phyloP scores from a whole-genome alignment of 805 yeast species.

The Candida germanica region DNA sequence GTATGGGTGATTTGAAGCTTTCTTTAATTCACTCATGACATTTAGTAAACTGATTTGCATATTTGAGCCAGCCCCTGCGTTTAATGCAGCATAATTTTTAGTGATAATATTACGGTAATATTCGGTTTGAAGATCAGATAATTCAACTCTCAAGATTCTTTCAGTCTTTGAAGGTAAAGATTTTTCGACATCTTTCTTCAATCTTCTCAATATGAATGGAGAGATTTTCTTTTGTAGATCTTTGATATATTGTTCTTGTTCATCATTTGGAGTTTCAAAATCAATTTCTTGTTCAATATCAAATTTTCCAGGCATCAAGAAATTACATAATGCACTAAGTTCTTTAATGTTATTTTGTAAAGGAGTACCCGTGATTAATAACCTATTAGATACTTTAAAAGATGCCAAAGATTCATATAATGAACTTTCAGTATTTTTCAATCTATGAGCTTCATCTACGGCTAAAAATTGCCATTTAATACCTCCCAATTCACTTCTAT shows the following conservation, averaged over 20 bases:
- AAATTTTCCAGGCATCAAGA: conserved; percentile 93
- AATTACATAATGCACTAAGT: conserved; percentile 90
- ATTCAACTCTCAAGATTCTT: conserved; percentile 89
- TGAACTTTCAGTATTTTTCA: conserved; percentile 91
- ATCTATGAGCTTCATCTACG: conserved; percentile 97
- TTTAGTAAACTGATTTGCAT: conserved; percentile 83
- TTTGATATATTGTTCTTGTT: conserved; percentile 86
- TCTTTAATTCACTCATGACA: conserved; percentile 92
- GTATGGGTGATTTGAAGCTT: conserved; percentile 97
- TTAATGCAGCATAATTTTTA: conserved; percentile 86
- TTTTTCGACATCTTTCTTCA: conserved; percentile 96
- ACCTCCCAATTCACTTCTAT: conserved; percentile 71
- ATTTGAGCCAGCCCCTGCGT: conserved; percentile 51
- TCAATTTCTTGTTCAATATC: conserved; percentile 92
- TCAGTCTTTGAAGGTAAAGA: conserved; percentile 95
- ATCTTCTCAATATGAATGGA: conserved; percentile 88
- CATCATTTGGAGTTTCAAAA: conserved; percentile 81
- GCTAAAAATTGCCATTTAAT: conserved; percentile 96
- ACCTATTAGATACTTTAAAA: conserved; percentile 78
- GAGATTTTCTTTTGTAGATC: conserved; percentile 80
- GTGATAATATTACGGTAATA: conserved; percentile 93
- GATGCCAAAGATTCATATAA: conserved; percentile 82
- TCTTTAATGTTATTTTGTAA: conserved; percentile 94
- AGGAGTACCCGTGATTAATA: conserved; percentile 97
- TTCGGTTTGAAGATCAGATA: conserved; percentile 92